Percentiles rank a stretch among this genome's conserved stretches.
Evolutionary conservation across 495 filamentous ascomycete genomes (phyloP).

Genomic region (Eremomyces bilateralis): DNA sequence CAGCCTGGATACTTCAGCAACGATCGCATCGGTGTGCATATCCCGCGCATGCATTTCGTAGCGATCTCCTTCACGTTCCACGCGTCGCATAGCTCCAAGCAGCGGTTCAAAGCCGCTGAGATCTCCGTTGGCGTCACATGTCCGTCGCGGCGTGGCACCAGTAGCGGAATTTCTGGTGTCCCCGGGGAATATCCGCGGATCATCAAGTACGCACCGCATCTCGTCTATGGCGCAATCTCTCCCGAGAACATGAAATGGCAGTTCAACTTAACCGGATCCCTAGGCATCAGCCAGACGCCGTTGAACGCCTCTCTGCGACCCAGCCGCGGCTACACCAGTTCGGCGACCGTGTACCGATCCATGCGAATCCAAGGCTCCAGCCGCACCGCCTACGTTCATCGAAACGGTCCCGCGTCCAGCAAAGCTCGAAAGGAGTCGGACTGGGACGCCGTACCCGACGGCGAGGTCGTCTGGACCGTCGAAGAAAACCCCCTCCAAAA

Average conservation of each 20-base stretch:
- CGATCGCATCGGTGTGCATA: conserved; percentile 21
- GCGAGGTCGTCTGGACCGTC: conserved; percentile 28
- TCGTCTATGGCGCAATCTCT: conserved; percentile 30
- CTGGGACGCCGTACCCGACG: conserved; percentile 25
- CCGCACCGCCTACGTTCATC: conserved; percentile 13
- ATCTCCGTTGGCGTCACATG: conserved; percentile 24
- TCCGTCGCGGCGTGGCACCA: conserved; percentile 16
- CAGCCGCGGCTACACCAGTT: conserved; percentile 19
- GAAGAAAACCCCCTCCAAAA: conserved; percentile 29
- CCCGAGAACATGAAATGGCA: conserved; percentile 30
- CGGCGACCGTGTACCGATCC: conserved; percentile 28
- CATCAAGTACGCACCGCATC: conserved; percentile 29
- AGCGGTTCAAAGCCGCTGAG: background rate
- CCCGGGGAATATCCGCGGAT: conserved; percentile 10
- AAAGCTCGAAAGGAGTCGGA: too few relatives aligned
- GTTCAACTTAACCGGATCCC: conserved; percentile 26
- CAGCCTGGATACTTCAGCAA: conserved; percentile 29
- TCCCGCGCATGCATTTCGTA: conserved; percentile 29
- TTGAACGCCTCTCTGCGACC: conserved; percentile 25
- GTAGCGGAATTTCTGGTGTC: conserved; percentile 11
- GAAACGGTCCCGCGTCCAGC: conserved; percentile 9
- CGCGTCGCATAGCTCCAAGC: conserved; percentile 18
- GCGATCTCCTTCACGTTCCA: conserved; percentile 30
- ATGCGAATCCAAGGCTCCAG: conserved; percentile 32
- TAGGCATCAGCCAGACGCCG: conserved; percentile 26